Conservation (phyloP, 2,329 filamentous ascomycete species). For the Epichloe festucae region DNA sequence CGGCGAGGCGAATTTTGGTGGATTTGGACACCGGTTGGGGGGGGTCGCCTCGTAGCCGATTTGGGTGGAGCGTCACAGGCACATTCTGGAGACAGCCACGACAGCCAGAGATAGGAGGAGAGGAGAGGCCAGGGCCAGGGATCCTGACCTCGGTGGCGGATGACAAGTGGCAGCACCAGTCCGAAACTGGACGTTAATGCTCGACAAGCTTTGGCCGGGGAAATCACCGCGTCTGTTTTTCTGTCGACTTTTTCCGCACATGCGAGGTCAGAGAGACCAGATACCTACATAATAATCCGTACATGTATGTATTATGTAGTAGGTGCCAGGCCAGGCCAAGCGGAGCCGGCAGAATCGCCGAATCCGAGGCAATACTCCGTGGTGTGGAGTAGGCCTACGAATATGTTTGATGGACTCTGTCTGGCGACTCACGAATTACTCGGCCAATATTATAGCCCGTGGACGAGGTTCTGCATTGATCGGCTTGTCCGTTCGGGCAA, state of each 20-base stretch:
- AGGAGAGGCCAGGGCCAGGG: neutral
- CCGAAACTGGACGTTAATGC: neutral
- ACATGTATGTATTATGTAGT: too few relatives aligned
- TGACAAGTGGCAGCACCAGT: constrained; percentile 1
- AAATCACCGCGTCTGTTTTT: neutral
- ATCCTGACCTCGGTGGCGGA: neutral
- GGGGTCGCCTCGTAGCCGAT: constrained; percentile 2
- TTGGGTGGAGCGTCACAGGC: constrained; percentile 2
- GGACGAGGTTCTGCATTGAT: neutral
- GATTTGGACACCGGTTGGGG: neutral
- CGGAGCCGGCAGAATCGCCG: neutral
- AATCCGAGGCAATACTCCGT: neutral
- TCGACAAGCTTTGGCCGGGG: neutral
- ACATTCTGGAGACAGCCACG: neutral
- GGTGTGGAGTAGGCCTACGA: neutral
- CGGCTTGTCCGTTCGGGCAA: neutral
- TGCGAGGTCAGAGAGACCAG: neutral
- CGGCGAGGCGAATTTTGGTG: neutral
- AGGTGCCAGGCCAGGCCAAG: neutral
- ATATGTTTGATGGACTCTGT: neutral
- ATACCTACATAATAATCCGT: too few relatives aligned
- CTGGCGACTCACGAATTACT: neutral
- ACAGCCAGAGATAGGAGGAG: neutral
- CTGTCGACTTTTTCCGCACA: neutral
- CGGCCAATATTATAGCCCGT: neutral